Percentiles rank a stretch among this genome's conserved stretches.
These are phyloP conservation scores for Hypoxylon sp. DNA, from an alignment of 2,329 filamentous ascomycete species.

Conservation along the genomic window DNA sequence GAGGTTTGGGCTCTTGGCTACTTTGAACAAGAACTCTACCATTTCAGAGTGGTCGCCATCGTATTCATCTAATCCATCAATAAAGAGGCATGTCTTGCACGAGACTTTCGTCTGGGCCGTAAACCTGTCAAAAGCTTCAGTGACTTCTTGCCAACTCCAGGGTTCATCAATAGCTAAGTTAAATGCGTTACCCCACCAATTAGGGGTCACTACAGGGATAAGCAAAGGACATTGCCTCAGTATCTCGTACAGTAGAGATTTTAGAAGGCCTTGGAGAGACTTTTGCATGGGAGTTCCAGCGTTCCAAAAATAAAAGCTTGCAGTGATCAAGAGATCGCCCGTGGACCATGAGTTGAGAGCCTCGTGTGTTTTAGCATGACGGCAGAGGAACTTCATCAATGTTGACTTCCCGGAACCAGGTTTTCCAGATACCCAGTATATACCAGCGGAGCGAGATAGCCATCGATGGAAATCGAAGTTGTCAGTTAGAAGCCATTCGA, in stretches of 20 bases:
- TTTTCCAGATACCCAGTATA: too few species aligned
- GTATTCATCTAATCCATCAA: conserved; percentile 22
- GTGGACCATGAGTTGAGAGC: too few species aligned
- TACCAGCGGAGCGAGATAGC: too few species aligned
- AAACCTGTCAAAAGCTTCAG: conserved; percentile 1
- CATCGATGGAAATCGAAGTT: too few species aligned
- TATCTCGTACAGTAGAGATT: not conserved
- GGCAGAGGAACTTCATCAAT: too few species aligned
- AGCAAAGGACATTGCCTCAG: not conserved
- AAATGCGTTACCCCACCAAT: not conserved
- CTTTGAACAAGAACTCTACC: not conserved
- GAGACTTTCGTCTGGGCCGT: not conserved
- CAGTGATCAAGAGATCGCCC: too few species aligned
- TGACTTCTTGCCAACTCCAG: not conserved
- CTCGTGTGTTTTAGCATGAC: too few species aligned
- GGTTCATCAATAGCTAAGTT: not conserved
- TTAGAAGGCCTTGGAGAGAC: not conserved
- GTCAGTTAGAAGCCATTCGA: too few species aligned
- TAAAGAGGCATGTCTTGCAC: conserved; percentile 10
- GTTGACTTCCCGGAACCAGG: too few species aligned
- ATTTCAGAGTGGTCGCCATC: conserved; percentile 7
- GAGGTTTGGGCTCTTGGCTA: not conserved
- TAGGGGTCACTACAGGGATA: not conserved
- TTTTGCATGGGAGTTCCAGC: too few species aligned
- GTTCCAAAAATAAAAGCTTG: too few species aligned